Base-by-base conservation (phyloP, 1,284 basidiomycete species). In the Marasmius sp. region DNA sequence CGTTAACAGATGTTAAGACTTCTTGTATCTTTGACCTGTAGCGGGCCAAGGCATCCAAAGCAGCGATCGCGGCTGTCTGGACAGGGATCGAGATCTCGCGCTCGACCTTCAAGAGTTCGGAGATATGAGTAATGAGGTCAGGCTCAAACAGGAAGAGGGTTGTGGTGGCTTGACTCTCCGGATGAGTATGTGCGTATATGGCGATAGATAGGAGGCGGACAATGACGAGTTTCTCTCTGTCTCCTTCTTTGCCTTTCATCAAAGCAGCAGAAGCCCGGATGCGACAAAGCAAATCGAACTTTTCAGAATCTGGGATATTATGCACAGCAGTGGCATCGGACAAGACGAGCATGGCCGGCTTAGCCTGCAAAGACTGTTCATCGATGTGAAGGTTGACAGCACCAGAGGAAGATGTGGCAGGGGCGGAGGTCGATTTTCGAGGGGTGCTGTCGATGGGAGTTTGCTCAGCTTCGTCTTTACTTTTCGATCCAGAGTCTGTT, bases 141-240 rank as follows among this genome's bases (percentile, higher is more conserved):
- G 97, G 96, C 74, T 99, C 97, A 71, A 95, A 97, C 20, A 97
- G 82, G 79, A 98, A 98, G 51, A 98, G 82, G 12, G 91, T 88
- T 1, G 91, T 87, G 61, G 88, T 84, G 4, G 93, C 92, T 70
- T 89, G 85, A 36, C 83, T 82, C 74, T 99, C 97, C 45, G 82
- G 72, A 75, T 92, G 87, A 59, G 91, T 94, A 73, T 93, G 92
- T 20, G 90, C 91, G 71, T 92, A 98, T 62, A 96, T 93, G 12
- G 95, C 92, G 48, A 98, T 89, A 3, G 97, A 88, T 39, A 98
- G 81, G 33, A 99, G 83, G 53, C 97, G 87, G 56, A 93, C 84
- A 62, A 88, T 81, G 39, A 97, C 83, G 50, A 98, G 83, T 73
- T 95, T 92, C 72, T 91, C 87, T 53, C 96, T 87, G 20, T 87